Evolutionary conservation across 306 rosid genomes (phyloP), one percentile per base, ranked within the genome.

Genomic region (Calophaca sinica): DNA sequence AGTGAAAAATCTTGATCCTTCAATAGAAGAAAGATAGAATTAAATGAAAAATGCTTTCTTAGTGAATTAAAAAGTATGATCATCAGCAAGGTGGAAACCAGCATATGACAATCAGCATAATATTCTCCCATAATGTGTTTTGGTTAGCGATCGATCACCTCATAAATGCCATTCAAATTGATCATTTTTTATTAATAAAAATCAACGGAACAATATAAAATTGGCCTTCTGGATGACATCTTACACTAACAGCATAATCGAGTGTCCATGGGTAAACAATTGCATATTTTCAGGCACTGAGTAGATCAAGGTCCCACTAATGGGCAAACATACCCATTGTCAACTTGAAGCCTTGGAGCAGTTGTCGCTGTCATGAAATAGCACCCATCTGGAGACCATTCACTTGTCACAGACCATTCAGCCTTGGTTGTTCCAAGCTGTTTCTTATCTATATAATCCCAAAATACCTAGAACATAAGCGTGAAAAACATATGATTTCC

Each of bases 311-410:
- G 68, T 46, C 64, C 62, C 38, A 49, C 28, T 48, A 66, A 50
- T 41, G 62, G 59, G 20, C 54, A 76, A 54, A 79, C 84, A 46
- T 88, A 94, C 98, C 96, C 97, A 71, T 94, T 91, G 77, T 94
- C 98, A 70, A 94, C 93, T 88, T 91, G 97, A 66, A 91, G 96
- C 83, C 98, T 89, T 33, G 98, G 98, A 70, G 98, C 97, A 9
- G 98, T 94, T 51, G 98, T 91, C 15, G 97, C 97, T 39, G 98
- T 94, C 98, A 94, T 89, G 88, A 94, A 91, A 83, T 89, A 94
- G 79, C 88, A 72, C 57, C 98, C 98, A 84, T 91, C 93, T 1
- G 98, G 88, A 68, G 98, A 94, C 97, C 98, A 94, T 82, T 94
- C 98, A 73, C 97, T 89, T 26, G 97, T 84, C 75, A 94, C 97